Percentiles rank a stretch among this genome's conserved stretches.
Conservation (phyloP, 1,284 basidiomycete genomes). For the Vanrija sp. region DNA sequence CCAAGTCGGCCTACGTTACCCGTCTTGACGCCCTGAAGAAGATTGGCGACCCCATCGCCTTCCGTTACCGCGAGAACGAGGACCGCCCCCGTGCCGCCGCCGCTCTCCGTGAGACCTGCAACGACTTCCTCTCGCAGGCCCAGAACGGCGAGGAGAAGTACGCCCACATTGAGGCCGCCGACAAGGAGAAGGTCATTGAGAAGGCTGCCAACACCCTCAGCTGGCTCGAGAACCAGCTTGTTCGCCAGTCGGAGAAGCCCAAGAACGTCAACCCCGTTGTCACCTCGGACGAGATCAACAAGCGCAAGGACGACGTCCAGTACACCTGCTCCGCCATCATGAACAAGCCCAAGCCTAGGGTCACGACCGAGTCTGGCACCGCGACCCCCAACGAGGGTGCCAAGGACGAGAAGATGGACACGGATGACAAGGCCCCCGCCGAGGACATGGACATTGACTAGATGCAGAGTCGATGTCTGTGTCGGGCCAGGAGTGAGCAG, state of each 20-base stretch:
- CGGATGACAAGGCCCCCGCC: conserved; percentile 30
- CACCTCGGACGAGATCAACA: conserved; percentile 71
- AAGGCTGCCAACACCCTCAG: conserved; percentile 69
- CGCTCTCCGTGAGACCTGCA: conserved; percentile 75
- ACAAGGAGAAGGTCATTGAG: conserved; percentile 68
- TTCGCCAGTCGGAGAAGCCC: conserved; percentile 74
- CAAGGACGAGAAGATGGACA: conserved; percentile 62
- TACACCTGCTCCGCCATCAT: conserved; percentile 79
- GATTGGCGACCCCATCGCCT: conserved; percentile 76
- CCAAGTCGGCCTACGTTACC: conserved; percentile 80
- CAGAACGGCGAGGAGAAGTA: conserved; percentile 77
- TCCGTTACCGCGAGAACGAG: conserved; percentile 75
- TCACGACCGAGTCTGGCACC: conserved; percentile 55
- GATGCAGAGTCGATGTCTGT: conserved; percentile 3
- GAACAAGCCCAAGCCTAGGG: conserved; percentile 82
- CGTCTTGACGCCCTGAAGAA: conserved; percentile 74
- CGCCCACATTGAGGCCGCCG: conserved; percentile 80
- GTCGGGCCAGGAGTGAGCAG: too few relatives aligned
- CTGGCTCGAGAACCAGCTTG: conserved; percentile 88
- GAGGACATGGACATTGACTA: conserved; percentile 49
- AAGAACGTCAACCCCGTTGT: conserved; percentile 83
- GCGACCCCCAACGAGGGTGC: conserved; percentile 55
- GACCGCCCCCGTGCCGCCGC: conserved; percentile 68
- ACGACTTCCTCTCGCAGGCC: conserved; percentile 74
- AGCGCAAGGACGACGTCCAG: conserved; percentile 83